Percentiles rank a stretch among this genome's conserved stretches.
Conservation (phyloP, 768 basidiomycete genomes). For the Trametes gibbosa region DNA sequence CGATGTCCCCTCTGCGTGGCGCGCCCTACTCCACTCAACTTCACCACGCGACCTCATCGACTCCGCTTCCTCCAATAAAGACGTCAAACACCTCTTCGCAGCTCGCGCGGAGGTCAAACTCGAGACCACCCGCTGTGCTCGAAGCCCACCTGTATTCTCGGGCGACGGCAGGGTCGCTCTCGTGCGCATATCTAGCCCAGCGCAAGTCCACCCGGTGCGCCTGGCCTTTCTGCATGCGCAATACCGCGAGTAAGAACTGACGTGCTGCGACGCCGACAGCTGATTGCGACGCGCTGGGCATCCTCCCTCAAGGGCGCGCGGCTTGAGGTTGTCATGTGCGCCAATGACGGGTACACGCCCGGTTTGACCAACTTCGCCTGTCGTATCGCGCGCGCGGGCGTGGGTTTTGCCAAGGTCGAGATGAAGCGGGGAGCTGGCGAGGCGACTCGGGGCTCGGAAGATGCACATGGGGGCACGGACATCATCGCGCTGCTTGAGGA, state of each 20-base stretch:
- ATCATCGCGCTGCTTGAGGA: conserved; percentile 38
- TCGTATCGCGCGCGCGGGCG: conserved; percentile 33
- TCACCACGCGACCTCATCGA: conserved; percentile 31
- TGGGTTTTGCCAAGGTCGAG: background rate
- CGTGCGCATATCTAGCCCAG: conserved; percentile 39
- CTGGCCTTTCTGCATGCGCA: background rate
- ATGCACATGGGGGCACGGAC: conserved; percentile 29
- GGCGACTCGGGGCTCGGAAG: background rate
- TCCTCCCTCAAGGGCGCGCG: conserved; percentile 34
- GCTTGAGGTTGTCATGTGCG: conserved; percentile 35
- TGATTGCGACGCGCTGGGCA: conserved; percentile 48
- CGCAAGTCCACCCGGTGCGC: conserved; percentile 37
- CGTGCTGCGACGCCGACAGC: conserved; percentile 24
- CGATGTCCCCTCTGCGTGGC: conserved; percentile 29
- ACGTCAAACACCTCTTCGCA: conserved; percentile 30
- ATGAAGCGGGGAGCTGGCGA: background rate
- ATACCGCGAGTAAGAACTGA: background rate
- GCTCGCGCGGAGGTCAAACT: conserved; percentile 37
- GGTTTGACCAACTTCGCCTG: conserved; percentile 42
- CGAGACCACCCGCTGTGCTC: conserved; percentile 36
- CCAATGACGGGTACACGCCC: conserved; percentile 38
- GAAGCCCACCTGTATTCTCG: conserved; percentile 40
- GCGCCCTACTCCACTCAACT: conserved; percentile 30
- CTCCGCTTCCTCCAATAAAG: background rate
- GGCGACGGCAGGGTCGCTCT: conserved; percentile 45